phyloP scores from a whole-genome alignment of 805 yeast genomes.

The Lipomyces yamanashiensis region DNA sequence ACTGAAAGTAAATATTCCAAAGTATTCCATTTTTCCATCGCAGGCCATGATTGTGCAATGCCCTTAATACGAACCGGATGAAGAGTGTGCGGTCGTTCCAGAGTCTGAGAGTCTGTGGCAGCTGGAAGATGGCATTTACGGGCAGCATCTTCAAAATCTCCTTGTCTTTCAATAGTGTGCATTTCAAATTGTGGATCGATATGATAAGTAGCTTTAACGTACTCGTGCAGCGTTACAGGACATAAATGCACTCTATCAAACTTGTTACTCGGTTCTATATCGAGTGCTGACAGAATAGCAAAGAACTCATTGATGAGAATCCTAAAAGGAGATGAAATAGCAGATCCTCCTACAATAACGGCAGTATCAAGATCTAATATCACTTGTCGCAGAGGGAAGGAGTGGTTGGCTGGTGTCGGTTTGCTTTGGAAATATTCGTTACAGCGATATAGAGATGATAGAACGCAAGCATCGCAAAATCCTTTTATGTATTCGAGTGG shows the following conservation, averaged over 20 bases:
- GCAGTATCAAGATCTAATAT: slow-evolving; percentile 23
- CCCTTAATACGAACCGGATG: slow-evolving; percentile 18
- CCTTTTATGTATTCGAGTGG: slow-evolving; percentile 10
- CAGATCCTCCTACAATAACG: slow-evolving; percentile 19
- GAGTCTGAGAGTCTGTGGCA: too few relatives aligned
- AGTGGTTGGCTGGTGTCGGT: background rate
- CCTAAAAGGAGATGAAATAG: slow-evolving; percentile 7
- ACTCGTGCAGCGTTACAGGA: background rate
- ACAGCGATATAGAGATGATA: slow-evolving; percentile 3
- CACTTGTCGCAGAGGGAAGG: background rate
- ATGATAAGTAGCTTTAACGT: background rate
- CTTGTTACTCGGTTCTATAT: background rate
- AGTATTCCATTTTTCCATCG: slow-evolving; percentile 36
- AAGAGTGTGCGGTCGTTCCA: background rate
- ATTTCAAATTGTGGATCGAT: background rate
- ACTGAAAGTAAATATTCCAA: slow-evolving; percentile 31
- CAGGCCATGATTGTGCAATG: slow-evolving; percentile 33
- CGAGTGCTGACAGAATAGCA: background rate
- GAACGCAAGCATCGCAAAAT: slow-evolving; percentile 18
- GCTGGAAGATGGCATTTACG: background rate
- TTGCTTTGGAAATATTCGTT: background rate
- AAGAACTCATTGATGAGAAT: slow-evolving; percentile 5
- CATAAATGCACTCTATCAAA: background rate
- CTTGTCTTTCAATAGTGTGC: background rate
- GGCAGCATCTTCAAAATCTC: background rate